Percentiles rank a stretch among this genome's conserved stretches.
phyloP scores from a whole-genome alignment of 495 filamentous ascomycete species.

The Geoglossum glabrum region DNA sequence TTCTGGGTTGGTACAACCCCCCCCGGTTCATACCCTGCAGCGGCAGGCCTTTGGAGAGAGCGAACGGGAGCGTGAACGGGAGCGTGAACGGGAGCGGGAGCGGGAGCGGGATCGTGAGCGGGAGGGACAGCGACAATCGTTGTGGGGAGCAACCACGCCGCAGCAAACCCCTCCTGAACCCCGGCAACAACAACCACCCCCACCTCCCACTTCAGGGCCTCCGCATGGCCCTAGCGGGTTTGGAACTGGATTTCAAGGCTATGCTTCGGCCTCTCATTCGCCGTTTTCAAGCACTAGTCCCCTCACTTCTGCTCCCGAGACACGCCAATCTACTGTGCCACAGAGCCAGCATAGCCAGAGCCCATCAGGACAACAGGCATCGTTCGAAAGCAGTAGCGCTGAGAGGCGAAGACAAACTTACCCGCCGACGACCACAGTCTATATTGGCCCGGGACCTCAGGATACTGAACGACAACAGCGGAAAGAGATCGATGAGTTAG shows the following conservation, averaged over 20 bases:
- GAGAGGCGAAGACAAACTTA: neutral
- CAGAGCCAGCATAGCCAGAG: neutral
- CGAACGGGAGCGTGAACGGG: neutral
- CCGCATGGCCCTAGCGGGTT: neutral
- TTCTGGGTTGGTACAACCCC: neutral
- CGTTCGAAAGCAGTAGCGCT: neutral
- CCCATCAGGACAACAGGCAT: neutral
- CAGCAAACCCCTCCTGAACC: neutral
- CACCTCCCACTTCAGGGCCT: neutral
- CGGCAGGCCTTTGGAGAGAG: neutral
- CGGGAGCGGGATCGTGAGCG: neutral
- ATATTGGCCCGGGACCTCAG: neutral
- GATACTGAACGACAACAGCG: neutral
- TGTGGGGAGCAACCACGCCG: neutral
- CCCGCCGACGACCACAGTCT: neutral
- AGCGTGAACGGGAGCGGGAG: neutral
- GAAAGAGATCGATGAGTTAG: neutral
- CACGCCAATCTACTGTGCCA: neutral
- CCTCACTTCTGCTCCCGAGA: neutral
- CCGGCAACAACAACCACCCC: neutral
- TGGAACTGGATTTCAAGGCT: neutral
- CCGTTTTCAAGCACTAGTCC: neutral
- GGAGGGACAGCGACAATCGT: neutral
- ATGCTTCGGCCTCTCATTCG: neutral
- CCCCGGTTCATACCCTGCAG: neutral